Conservation (phyloP, 148 eudicot genomes). For the Amaranthus hypochondriacus region DNA sequence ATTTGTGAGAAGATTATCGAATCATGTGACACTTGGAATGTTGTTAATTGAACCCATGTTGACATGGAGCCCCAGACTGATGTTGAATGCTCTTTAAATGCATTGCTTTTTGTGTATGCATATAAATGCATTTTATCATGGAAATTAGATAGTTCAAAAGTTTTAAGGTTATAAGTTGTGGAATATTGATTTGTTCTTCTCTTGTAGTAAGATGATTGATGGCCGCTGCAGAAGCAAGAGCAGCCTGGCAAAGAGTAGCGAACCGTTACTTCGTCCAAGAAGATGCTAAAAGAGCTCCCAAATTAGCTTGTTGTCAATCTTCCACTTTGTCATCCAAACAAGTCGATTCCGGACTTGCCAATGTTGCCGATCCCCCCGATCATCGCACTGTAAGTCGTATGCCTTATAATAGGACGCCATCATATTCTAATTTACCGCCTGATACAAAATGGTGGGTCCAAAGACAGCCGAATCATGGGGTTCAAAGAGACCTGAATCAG, state of each 20-base stretch:
- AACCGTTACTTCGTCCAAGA: constrained; percentile 89
- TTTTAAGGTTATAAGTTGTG: neutral
- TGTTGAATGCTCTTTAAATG: neutral
- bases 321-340: constrained; percentile 46
- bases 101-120: neutral
- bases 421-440: constrained; percentile 57
- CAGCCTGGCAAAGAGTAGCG: constrained; percentile 92
- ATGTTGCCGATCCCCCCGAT: constrained; percentile 37
- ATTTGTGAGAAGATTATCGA: too few species aligned
- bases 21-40: too few species aligned
- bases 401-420: constrained; percentile 43
- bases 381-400: constrained; percentile 41
- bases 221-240: constrained; percentile 96
- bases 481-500: constrained; percentile 40
- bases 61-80: neutral
- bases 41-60: neutral
- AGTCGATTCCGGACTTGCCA: constrained; percentile 39
- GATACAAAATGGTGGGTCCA: constrained; percentile 91
- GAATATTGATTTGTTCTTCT: constrained; percentile 2
- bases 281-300: constrained; percentile 98
- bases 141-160: neutral
- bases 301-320: constrained; percentile 74
- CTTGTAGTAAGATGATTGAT: constrained; percentile 53
- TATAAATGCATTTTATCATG: neutral
- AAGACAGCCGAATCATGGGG: constrained; percentile 45